A percentile compares a stretch with the other conserved stretches of the same genome.
phyloP scores from a whole-genome alignment of 2,329 filamentous ascomycete genomes.

The Blumeria hordei region DNA sequence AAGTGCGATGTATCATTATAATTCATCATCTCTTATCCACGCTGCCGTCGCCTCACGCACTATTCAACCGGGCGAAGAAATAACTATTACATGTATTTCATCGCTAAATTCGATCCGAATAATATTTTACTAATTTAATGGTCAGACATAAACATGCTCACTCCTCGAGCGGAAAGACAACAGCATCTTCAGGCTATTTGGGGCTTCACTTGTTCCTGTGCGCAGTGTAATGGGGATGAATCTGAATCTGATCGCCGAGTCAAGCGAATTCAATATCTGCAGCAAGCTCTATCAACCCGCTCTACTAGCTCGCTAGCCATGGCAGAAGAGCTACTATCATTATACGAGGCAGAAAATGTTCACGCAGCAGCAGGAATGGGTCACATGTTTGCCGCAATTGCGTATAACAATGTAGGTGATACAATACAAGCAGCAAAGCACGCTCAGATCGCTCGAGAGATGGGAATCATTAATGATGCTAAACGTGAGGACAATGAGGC shows the following conservation, averaged over 20 bases:
- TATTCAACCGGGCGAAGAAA: slow-evolving; percentile 18
- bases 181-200: slow-evolving; percentile 14
- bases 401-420: slow-evolving; percentile 18
- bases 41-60: slow-evolving; percentile 17
- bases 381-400: slow-evolving; percentile 19
- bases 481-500: slow-evolving; percentile 12
- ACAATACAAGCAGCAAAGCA: slow-evolving; percentile 14
- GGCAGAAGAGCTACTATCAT: slow-evolving; percentile 17
- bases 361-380: slow-evolving; percentile 14
- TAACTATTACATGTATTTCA: slow-evolving; percentile 18
- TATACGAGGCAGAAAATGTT: slow-evolving; percentile 17
- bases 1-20: slow-evolving; percentile 16
- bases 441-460: slow-evolving; percentile 13
- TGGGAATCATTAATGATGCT: slow-evolving; percentile 13
- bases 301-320: slow-evolving; percentile 14
- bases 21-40: slow-evolving; percentile 16
- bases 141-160: slow-evolving; percentile 13
- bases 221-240: slow-evolving; percentile 13
- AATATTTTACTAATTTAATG: slow-evolving; percentile 1
- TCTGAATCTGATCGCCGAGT: slow-evolving; percentile 17
- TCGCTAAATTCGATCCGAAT: no score
- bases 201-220: slow-evolving; percentile 19
- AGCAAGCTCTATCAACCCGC: slow-evolving; percentile 17
- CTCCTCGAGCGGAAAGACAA: slow-evolving; percentile 14
- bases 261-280: slow-evolving; percentile 13